These are phyloP conservation scores for Opeltia flavorubescens DNA, from an alignment of 495 filamentous ascomycete species.

Conservation along the genomic window DNA sequence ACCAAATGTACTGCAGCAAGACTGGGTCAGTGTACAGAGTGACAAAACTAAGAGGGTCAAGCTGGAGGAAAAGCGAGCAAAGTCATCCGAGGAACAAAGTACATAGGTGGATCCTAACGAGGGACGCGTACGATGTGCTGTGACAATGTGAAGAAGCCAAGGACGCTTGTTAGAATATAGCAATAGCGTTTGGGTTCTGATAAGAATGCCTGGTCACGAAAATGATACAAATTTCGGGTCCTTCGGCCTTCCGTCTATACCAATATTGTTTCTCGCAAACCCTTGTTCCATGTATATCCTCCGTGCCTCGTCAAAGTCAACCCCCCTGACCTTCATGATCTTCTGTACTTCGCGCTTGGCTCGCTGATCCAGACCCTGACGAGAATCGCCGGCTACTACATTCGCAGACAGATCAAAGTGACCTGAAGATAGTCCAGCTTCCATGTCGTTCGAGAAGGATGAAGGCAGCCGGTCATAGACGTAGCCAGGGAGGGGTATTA, in stretches of 20 bases:
- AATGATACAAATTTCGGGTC: slow-evolving; percentile 95
- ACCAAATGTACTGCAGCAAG: too few relatives aligned
- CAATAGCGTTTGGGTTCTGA: too few relatives aligned
- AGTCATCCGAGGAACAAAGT: too few relatives aligned
- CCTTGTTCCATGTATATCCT: slow-evolving; percentile 68
- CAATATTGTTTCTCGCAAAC: slow-evolving; percentile 78
- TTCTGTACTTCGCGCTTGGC: slow-evolving; percentile 67
- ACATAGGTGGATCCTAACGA: too few relatives aligned
- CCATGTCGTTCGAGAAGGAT: slow-evolving; percentile 65
- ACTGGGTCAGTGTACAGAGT: too few relatives aligned
- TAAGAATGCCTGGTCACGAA: too few relatives aligned
- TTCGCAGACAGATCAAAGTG: slow-evolving; percentile 74
- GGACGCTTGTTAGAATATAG: too few relatives aligned
- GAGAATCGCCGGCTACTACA: slow-evolving; percentile 56
- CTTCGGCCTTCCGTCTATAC: slow-evolving; percentile 68
- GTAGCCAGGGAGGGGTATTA: slow-evolving; percentile 40
- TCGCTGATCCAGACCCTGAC: slow-evolving; percentile 63
- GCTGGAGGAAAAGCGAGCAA: too few relatives aligned
- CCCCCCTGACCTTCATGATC: slow-evolving; percentile 69
- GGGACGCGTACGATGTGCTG: too few relatives aligned
- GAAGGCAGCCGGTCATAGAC: slow-evolving; percentile 61
- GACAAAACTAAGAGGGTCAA: too few relatives aligned
- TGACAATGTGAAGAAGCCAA: background rate
- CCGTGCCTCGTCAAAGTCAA: slow-evolving; percentile 85
- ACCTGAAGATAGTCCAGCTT: slow-evolving; percentile 66